These are phyloP conservation scores for Tieghemostelium lacteum DNA, from an alignment of 78 protist species.

Conservation along the genomic window DNA sequence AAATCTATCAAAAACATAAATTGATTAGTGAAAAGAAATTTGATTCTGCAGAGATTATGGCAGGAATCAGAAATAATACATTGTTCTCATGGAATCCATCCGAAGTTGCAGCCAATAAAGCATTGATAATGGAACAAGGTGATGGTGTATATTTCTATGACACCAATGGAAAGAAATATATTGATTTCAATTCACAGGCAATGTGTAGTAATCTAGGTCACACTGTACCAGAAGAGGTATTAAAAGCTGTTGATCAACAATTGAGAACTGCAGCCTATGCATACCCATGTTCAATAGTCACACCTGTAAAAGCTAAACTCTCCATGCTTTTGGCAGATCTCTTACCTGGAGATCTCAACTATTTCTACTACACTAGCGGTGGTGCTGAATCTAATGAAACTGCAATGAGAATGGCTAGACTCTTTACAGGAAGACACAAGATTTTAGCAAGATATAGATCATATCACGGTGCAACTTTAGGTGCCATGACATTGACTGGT, in stretches of 20 bases:
- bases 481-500: conserved; percentile 80
- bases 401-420: conserved; percentile 82
- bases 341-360: conserved; percentile 77
- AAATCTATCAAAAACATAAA: conserved; percentile 56
- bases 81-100: conserved; percentile 80
- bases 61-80: conserved; percentile 44
- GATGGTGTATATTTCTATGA: conserved; percentile 83
- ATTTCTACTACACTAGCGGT: conserved; percentile 70
- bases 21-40: conserved; percentile 31
- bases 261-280: conserved; percentile 61
- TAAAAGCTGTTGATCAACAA: conserved; percentile 63
- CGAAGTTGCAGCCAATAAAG: conserved; percentile 42
- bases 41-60: conserved; percentile 18
- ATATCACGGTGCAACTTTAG: conserved; percentile 83
- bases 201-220: conserved; percentile 83
- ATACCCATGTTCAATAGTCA: conserved; percentile 67
- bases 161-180: conserved; percentile 67
- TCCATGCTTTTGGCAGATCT: conserved; percentile 74
- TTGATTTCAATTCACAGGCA: conserved; percentile 86
- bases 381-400: conserved; percentile 85
- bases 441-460: conserved; percentile 83
- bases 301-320: conserved; percentile 65
- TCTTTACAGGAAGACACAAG: conserved; percentile 79
- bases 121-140: conserved; percentile 53
- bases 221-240: conserved; percentile 70